phyloP scores from a whole-genome alignment of 345 rosid genomes.

The Physaria fendleri region DNA sequence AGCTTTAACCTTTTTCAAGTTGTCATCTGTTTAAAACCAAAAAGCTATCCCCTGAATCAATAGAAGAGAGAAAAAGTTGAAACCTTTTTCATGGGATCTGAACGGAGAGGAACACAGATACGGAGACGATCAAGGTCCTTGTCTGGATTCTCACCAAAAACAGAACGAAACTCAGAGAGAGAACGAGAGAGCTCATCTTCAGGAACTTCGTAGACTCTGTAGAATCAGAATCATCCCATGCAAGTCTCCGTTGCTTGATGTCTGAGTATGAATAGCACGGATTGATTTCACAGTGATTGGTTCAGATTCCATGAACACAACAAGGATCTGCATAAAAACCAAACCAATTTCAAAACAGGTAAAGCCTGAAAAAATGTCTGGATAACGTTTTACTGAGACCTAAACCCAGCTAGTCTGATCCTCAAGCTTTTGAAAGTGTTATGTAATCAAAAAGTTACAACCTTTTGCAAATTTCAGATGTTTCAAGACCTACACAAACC shows the following conservation, averaged over 20 bases:
- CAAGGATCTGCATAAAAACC: conserved; percentile 26
- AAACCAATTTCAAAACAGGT: neutral
- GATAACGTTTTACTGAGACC: neutral
- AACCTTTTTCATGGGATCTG: conserved; percentile 27
- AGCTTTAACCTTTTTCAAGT: neutral
- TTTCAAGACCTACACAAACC: neutral
- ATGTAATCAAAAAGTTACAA: neutral
- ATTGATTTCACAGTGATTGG: conserved; percentile 23
- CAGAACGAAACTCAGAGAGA: conserved; percentile 25
- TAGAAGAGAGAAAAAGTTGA: neutral
- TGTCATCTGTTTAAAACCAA: conserved; percentile 9
- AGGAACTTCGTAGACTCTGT: conserved; percentile 27
- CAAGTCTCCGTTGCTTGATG: conserved; percentile 10
- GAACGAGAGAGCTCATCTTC: conserved; percentile 16
- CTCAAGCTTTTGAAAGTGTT: neutral
- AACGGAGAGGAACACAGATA: conserved; percentile 20
- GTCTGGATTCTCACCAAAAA: conserved; percentile 24
- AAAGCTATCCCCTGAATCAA: neutral
- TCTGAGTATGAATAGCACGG: conserved; percentile 14
- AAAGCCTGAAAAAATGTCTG: neutral
- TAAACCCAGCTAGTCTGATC: neutral
- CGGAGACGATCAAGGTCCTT: conserved; percentile 28
- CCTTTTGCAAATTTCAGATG: neutral
- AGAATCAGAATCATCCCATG: conserved; percentile 26
- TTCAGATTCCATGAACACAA: conserved; percentile 31